Conservation (phyloP, 2,329 filamentous ascomycete genomes). For the Mycosphaerella sp. region DNA sequence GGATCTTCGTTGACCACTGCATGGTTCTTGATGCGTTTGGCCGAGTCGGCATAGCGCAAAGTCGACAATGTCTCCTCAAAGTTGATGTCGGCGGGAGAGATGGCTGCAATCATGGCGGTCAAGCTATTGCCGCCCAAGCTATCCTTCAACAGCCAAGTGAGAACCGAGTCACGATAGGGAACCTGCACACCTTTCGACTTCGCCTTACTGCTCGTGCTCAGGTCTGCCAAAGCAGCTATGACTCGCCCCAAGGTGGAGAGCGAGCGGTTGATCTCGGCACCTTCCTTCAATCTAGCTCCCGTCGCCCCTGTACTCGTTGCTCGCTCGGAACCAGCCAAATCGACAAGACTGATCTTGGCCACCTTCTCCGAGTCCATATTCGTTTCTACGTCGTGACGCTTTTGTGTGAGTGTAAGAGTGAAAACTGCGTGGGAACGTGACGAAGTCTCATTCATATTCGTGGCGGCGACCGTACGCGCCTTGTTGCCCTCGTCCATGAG, state of each 20-base stretch:
- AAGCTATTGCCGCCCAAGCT: constrained; percentile 97
- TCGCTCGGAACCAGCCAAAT: constrained; percentile 95
- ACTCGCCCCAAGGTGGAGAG: constrained; percentile 94
- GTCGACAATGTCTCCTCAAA: constrained; percentile 97
- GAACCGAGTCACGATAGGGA: constrained; percentile 90
- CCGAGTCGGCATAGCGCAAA: constrained; percentile 90
- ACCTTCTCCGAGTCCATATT: constrained; percentile 98
- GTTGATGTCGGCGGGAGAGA: constrained; percentile 97
- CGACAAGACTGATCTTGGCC: constrained; percentile 94
- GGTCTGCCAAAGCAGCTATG: constrained; percentile 88
- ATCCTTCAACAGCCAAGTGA: constrained; percentile 96
- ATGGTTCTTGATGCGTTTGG: constrained; percentile 99
- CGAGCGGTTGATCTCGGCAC: constrained; percentile 96
- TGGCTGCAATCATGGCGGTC: constrained; percentile 99
- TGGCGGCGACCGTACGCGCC: constrained; percentile 92
- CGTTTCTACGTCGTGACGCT: constrained; percentile 81
- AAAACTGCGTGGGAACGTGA: constrained; percentile 98
- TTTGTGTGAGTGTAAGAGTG: constrained; percentile 91
- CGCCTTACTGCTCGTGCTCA: constrained; percentile 72
- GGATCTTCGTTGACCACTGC: constrained; percentile 98
- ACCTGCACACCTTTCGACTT: constrained; percentile 70
- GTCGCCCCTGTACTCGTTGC: constrained; percentile 96
- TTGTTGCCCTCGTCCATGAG: constrained; percentile 99
- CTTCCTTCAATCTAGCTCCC: constrained; percentile 89
- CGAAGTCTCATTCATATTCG: constrained; percentile 99